Evolutionary conservation across 2,329 filamentous ascomycete species (phyloP).

Genomic region (Aplosporella prunicola): DNA sequence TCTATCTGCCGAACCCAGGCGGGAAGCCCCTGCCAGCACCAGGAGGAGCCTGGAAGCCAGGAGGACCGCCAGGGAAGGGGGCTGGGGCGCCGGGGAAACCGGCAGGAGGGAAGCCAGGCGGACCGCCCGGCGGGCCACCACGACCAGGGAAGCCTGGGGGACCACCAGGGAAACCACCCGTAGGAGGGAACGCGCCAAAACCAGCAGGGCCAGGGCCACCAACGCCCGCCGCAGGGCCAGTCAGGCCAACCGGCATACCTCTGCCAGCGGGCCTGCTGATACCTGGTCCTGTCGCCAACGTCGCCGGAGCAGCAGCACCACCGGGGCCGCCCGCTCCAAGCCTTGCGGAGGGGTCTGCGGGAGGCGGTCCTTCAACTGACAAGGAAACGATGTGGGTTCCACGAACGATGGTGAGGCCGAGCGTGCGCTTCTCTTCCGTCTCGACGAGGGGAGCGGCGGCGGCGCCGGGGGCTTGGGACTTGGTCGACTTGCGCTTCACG

Average conservation of each 20-base stretch:
- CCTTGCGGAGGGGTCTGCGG: constrained; percentile 82
- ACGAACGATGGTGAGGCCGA: constrained; percentile 88
- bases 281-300: constrained; percentile 71
- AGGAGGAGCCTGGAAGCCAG: constrained; percentile 43
- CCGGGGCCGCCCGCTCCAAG: constrained; percentile 68
- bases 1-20: constrained; percentile 21
- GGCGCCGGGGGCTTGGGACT: constrained; percentile 56
- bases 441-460: constrained; percentile 60
- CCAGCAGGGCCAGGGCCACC: constrained; percentile 63
- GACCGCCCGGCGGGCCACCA: constrained; percentile 27
- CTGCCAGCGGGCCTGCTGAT: constrained; percentile 86
- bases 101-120: constrained; percentile 16
- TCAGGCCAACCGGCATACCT: constrained; percentile 71
- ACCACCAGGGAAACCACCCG: constrained; percentile 43
- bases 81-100: constrained; percentile 19
- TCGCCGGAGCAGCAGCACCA: constrained; percentile 52
- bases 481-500: constrained; percentile 74
- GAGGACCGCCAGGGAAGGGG: constrained; percentile 27
- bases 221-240: constrained; percentile 81
- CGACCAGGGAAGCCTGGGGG: constrained; percentile 17
- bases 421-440: constrained; percentile 93
- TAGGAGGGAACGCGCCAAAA: constrained; percentile 42
- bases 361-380: constrained; percentile 90
- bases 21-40: constrained; percentile 41
- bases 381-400: constrained; percentile 91